Evolutionary conservation across 306 rosid genomes (phyloP).

Genomic region (Senna siamea): DNA sequence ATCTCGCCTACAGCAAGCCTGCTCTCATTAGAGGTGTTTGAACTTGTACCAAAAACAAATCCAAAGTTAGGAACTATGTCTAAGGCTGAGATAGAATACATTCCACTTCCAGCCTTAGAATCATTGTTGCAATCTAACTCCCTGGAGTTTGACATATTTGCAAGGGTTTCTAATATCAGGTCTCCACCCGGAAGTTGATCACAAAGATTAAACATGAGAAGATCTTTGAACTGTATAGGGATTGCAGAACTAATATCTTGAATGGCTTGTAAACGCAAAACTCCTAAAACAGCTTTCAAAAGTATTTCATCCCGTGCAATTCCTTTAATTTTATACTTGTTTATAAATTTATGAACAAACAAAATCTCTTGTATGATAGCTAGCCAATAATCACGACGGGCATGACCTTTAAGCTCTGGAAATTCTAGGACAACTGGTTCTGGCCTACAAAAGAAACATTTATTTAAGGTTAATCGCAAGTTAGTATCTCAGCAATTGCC

Average conservation of each 20-base stretch:
- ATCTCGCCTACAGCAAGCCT: constrained; percentile 87
- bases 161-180: constrained; percentile 88
- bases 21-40: constrained; percentile 53
- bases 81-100: constrained; percentile 77
- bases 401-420: constrained; percentile 96
- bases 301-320: constrained; percentile 72
- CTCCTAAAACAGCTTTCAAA: constrained; percentile 90
- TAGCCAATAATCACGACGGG: constrained; percentile 97
- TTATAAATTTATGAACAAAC: constrained; percentile 77
- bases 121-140: constrained; percentile 52
- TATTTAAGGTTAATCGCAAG: constrained; percentile 35
- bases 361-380: constrained; percentile 84
- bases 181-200: constrained; percentile 99
- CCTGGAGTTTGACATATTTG: constrained; percentile 60
- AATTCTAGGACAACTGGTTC: constrained; percentile 90
- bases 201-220: constrained; percentile 89
- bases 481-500: constrained; percentile 14
- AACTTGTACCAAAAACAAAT: constrained; percentile 70
- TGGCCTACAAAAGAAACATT: constrained; percentile 64
- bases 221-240: constrained; percentile 57
- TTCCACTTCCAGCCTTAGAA: constrained; percentile 59
- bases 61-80: constrained; percentile 82
- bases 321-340: constrained; percentile 65
- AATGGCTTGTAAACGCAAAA: constrained; percentile 83
- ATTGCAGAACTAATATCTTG: constrained; percentile 63